Percentiles rank a stretch among this genome's conserved stretches.
phyloP scores from a whole-genome alignment of 2,329 filamentous ascomycete species.

The Ophiosphaerella narmari region DNA sequence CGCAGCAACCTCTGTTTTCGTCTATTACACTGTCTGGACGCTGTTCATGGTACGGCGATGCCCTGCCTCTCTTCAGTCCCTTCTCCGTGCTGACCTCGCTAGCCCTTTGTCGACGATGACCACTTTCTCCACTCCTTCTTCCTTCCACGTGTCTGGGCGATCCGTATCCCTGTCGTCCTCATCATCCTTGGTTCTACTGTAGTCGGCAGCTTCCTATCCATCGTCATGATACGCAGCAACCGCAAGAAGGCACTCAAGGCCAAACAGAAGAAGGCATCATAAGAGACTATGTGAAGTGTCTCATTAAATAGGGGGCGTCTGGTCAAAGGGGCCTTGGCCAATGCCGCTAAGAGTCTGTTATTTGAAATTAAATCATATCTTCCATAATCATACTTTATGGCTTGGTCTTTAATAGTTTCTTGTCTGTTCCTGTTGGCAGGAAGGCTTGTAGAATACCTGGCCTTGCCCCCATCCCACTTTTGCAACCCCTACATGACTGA shows the following conservation, averaged over 20 bases:
- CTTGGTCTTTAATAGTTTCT: no score
- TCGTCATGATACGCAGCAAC: conserved; percentile 99
- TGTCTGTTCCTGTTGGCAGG: neutral
- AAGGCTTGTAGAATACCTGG: neutral
- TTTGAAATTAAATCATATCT: no score
- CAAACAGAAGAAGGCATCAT: conserved; percentile 79
- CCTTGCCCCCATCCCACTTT: conserved; percentile 2
- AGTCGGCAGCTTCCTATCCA: conserved; percentile 91
- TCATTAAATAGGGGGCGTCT: neutral
- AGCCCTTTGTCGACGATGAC: conserved; percentile 97
- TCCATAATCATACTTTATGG: no score
- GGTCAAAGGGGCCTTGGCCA: no score
- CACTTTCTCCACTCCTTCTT: conserved; percentile 95
- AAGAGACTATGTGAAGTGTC: conserved; percentile 11
- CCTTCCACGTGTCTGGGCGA: conserved; percentile 96
- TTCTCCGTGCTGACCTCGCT: conserved; percentile 1
- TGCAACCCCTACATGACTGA: conserved; percentile 27
- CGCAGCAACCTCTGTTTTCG: conserved; percentile 72
- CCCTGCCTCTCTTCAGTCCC: neutral
- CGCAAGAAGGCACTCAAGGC: conserved; percentile 96
- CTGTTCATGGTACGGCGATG: conserved; percentile 78
- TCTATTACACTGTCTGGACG: conserved; percentile 98
- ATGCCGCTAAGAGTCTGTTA: neutral
- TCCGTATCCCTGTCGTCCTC: conserved; percentile 96
- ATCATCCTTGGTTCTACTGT: conserved; percentile 90